phyloP scores from a whole-genome alignment of 1,284 basidiomycete species.

The Trametes hirsuta region DNA sequence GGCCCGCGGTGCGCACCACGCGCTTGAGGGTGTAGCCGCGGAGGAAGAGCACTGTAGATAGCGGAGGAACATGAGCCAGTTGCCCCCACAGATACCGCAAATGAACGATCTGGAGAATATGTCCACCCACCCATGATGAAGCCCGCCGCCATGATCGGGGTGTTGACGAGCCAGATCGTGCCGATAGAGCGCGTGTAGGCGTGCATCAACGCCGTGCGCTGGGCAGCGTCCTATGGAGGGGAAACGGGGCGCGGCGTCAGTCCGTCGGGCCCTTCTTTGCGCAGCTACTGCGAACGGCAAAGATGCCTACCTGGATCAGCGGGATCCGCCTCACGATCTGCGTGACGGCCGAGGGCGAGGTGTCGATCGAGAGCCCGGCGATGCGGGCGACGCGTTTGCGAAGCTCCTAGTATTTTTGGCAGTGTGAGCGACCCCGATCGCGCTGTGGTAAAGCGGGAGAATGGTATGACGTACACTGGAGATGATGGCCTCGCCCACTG shows the following conservation, averaged over 20 bases:
- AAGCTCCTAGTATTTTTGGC: conserved; percentile 44
- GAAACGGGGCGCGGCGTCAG: neutral
- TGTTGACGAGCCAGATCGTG: conserved; percentile 74
- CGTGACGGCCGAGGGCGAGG: conserved; percentile 56
- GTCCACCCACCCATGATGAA: conserved; percentile 53
- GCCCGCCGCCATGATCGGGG: conserved; percentile 59
- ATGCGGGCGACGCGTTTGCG: conserved; percentile 52
- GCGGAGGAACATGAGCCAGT: neutral
- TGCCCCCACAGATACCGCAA: neutral
- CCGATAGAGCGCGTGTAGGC: conserved; percentile 73
- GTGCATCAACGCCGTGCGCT: conserved; percentile 58
- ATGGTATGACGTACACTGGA: conserved; percentile 49
- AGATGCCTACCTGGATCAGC: conserved; percentile 51
- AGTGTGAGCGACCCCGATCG: neutral
- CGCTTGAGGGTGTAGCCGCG: conserved; percentile 66
- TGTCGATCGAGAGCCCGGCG: conserved; percentile 50
- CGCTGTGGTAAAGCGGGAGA: too few relatives aligned
- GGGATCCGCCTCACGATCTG: conserved; percentile 58
- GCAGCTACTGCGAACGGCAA: neutral
- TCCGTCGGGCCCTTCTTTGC: neutral
- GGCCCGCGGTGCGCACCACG: conserved; percentile 49
- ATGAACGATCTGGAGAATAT: too few relatives aligned
- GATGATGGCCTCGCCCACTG: conserved; percentile 73
- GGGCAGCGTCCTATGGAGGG: conserved; percentile 45
- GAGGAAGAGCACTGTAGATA: conserved; percentile 49